phyloP scores from a whole-genome alignment of 176 grass and related monocot genomes.

The Hordeum marinum region DNA sequence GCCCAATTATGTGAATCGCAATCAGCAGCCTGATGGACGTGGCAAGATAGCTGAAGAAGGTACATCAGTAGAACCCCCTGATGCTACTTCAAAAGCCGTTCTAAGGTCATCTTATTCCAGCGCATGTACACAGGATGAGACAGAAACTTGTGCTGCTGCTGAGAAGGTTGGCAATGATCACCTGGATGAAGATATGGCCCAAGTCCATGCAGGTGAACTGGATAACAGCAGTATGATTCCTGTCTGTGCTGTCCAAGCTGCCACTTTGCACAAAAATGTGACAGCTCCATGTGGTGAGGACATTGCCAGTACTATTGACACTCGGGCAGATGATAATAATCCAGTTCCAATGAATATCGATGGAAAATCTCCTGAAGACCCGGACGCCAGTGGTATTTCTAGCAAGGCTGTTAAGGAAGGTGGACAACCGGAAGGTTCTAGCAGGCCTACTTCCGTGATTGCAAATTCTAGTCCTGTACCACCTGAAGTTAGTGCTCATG shows the following conservation, averaged over 20 bases:
- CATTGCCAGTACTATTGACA: constrained; percentile 2
- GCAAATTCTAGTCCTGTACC: constrained; percentile 26
- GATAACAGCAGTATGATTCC: constrained; percentile 2
- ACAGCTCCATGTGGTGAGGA: constrained; percentile 17
- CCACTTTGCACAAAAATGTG: constrained; percentile 2
- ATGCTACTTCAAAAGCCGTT: constrained; percentile 36
- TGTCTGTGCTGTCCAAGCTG: constrained; percentile 20
- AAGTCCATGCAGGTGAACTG: constrained; percentile 22
- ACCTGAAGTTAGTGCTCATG: constrained; percentile 22
- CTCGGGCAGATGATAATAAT: constrained; percentile 20
- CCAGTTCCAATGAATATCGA: constrained; percentile 20
- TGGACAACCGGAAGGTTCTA: constrained; percentile 19
- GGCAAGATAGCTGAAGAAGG: constrained; percentile 29
- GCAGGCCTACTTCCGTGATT: constrained; percentile 2
- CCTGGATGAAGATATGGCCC: constrained; percentile 6
- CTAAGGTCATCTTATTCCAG: constrained; percentile 27
- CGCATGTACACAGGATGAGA: constrained; percentile 21
- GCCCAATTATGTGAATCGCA: constrained; percentile 17
- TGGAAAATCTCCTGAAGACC: constrained; percentile 25
- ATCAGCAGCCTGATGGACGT: constrained; percentile 10
- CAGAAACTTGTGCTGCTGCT: constrained; percentile 21
- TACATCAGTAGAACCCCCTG: constrained; percentile 24
- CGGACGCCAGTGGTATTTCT: constrained; percentile 7
- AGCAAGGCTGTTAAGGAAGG: constrained; percentile 27
- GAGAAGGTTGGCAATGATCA: constrained; percentile 28